Percentiles rank a stretch among this genome's conserved stretches.
These are phyloP conservation scores for Eucalyptus sideroxylon DNA, from an alignment of 345 rosid genomes.

Conservation along the genomic window DNA sequence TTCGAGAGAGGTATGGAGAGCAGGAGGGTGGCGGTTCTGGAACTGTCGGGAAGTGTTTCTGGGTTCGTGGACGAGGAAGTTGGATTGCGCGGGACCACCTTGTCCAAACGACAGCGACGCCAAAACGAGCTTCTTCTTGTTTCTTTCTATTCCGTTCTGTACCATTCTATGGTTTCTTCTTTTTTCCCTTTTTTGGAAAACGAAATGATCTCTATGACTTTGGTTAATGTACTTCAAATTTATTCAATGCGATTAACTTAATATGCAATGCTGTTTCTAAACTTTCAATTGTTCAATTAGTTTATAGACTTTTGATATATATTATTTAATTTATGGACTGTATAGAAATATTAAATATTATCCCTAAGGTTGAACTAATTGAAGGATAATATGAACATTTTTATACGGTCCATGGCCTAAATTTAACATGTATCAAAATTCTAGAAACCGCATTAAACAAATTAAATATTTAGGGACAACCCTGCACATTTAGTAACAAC, in stretches of 20 bases:
- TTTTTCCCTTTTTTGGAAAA: not conserved
- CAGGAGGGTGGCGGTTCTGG: not conserved
- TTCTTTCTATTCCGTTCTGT: not conserved
- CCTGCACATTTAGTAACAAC: accelerated
- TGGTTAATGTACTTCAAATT: too few species aligned
- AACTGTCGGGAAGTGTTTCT: not conserved
- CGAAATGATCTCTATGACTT: not conserved
- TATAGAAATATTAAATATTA: accelerated
- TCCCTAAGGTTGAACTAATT: too few species aligned
- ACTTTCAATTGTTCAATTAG: not conserved
- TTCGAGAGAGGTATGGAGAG: not conserved
- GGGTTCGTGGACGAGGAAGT: not conserved
- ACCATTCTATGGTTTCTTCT: too few species aligned
- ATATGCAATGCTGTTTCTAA: accelerated
- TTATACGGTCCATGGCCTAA: accelerated
- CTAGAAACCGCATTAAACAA: accelerated
- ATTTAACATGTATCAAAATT: too few species aligned
- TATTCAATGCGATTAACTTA: accelerated
- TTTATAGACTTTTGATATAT: accelerated
- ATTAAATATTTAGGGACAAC: too few species aligned
- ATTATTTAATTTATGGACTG: accelerated
- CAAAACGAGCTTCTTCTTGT: not conserved
- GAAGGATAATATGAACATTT: too few species aligned
- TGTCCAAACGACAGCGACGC: not conserved
- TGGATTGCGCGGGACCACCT: not conserved